phyloP scores from a whole-genome alignment of 164 flowering plant species.

The Stephania japonica region DNA sequence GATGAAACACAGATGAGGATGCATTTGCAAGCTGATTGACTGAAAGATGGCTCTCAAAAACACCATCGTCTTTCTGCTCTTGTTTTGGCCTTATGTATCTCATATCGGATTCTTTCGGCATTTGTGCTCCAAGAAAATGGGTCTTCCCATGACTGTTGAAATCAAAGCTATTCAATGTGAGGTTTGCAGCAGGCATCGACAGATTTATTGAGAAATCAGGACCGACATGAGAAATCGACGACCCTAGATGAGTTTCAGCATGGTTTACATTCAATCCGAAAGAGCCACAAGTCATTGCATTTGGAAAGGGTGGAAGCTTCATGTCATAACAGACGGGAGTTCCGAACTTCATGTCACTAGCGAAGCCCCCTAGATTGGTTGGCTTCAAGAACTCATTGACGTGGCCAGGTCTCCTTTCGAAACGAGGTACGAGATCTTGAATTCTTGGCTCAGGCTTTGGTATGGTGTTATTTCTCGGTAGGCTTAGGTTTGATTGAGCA shows the following conservation, averaged over 20 bases:
- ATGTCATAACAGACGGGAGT: conserved; percentile 40
- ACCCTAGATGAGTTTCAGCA: conserved; percentile 19
- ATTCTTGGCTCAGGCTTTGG: conserved; percentile 44
- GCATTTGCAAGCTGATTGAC: conserved; percentile 32
- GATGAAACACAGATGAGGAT: conserved; percentile 28
- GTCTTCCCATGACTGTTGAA: conserved; percentile 22
- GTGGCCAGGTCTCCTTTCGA: conserved; percentile 38
- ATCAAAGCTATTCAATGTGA: conserved; percentile 25
- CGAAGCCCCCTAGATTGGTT: conserved; percentile 30
- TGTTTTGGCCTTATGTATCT: conserved; percentile 48
- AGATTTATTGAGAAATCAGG: conserved; percentile 38
- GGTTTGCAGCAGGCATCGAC: conserved; percentile 26
- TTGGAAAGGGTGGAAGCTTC: conserved; percentile 47
- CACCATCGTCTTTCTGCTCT: conserved; percentile 50
- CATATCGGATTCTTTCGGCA: conserved; percentile 30
- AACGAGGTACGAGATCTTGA: conserved; percentile 40
- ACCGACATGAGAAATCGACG: conserved; percentile 21
- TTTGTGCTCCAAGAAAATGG: conserved; percentile 36
- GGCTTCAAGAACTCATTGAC: conserved; percentile 32
- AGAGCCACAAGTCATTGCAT: conserved; percentile 30
- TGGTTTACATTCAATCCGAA: conserved; percentile 29
- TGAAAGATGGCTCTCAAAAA: conserved; percentile 30
- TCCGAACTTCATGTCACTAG: conserved; percentile 38
- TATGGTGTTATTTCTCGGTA: conserved; percentile 29
- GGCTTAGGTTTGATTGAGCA: conserved; percentile 23